Evolutionary conservation across 129 eudicot species (phyloP), one percentile per base, ranked within the genome.

Genomic region (Tagetes erecta): DNA sequence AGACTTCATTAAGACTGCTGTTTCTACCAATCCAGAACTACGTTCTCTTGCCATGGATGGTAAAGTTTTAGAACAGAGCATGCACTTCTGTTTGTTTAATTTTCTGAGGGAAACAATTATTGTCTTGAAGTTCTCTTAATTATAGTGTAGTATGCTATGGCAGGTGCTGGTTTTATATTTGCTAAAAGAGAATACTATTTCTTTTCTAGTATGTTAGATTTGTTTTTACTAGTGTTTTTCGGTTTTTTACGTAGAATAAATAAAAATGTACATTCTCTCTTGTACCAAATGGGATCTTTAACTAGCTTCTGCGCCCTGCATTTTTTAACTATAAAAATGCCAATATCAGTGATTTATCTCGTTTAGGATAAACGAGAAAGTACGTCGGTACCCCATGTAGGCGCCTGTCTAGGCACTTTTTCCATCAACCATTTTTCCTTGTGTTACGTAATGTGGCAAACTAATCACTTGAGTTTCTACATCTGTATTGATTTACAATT

Each of bases 1-100:
- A 49, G 70, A 5, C 71, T 67, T 70, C 51, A 67, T 77, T 49
- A 84, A 81, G 64, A 84, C 76, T 14, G 94, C 90, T 68, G 76
- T 82, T 65, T 87, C 89, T 52, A 73, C 83, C 67, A 78, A 72
- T 73, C 76, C 78, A 45, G 86, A 86, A 47, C 87, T 95, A 68
- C 97, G 99, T 20, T 35, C n/a, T 63, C 87, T 88, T 56, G 87
- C 97, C 39, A 75, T 87, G 85, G 65, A 95, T 87, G 97, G 97
- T 92, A 82, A 45, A 47, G 41, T 74, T 49, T 46, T 40, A 46
- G 20, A 3, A 57, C 40, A 37, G 8, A 34, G 67, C 12, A 49
- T 50, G 7, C 33, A 64, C 12, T 10, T 35, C 14, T 71, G 40
- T 71, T 41, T 35, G 67, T 62, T 62, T 62, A n/a, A 34, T 3